phyloP scores from a whole-genome alignment of 164 flowering plant species.

The Kingdonia uniflora region DNA sequence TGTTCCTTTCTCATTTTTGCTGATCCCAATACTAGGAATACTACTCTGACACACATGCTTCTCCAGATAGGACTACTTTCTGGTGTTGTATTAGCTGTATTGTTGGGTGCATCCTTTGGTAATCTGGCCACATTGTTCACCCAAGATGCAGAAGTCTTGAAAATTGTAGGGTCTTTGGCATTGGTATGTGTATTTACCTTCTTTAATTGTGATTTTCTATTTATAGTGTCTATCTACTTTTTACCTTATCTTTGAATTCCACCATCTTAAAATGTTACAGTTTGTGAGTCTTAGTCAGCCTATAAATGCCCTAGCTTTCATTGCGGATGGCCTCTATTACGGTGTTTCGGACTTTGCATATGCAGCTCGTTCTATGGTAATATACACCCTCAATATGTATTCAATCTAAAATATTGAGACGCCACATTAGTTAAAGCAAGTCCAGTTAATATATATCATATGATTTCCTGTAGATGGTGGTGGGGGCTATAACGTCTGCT shows the following conservation, averaged over 20 bases:
- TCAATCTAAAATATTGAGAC: no score
- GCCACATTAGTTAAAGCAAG: no score
- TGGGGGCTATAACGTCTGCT: slow-evolving; percentile 64
- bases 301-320: slow-evolving; percentile 72
- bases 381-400: slow-evolving; percentile 1
- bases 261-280: slow-evolving; percentile 27
- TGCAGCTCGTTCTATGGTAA: slow-evolving; percentile 79
- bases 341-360: slow-evolving; percentile 90
- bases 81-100: slow-evolving; percentile 51
- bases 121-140: slow-evolving; percentile 62
- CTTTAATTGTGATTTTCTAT: neutral
- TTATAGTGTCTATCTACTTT: neutral
- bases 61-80: slow-evolving; percentile 62
- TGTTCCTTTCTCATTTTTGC: neutral
- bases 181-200: slow-evolving; percentile 36
- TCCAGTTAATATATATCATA: no score
- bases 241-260: neutral
- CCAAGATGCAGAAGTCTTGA: slow-evolving; percentile 63
- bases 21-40: neutral
- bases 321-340: slow-evolving; percentile 88
- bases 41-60: slow-evolving; percentile 4
- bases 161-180: slow-evolving; percentile 53
- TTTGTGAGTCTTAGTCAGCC: slow-evolving; percentile 93
- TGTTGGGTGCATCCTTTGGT: slow-evolving; percentile 58
- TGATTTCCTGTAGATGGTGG: slow-evolving; percentile 39